phyloP scores from a whole-genome alignment of 2,329 filamentous ascomycete species.

The Septoria linicola region DNA sequence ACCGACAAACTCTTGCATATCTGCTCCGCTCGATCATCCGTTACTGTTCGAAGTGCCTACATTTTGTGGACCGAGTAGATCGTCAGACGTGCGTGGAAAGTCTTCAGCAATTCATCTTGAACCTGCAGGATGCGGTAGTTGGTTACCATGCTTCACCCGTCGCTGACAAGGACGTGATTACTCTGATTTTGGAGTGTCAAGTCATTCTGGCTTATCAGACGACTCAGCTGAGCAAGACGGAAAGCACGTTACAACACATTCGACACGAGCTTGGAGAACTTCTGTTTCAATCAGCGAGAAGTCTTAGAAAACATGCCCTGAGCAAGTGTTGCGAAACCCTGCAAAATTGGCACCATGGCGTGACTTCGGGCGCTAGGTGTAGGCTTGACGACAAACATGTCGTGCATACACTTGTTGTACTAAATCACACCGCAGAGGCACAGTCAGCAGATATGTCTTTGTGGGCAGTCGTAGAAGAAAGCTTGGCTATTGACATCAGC shows the following conservation, averaged over 20 bases:
- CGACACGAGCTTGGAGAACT: neutral
- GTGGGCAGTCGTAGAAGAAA: slow-evolving; percentile 45
- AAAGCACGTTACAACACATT: slow-evolving; percentile 22
- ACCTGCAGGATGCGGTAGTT: slow-evolving; percentile 29
- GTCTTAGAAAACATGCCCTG: slow-evolving; percentile 40
- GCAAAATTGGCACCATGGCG: slow-evolving; percentile 44
- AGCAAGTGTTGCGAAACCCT: slow-evolving; percentile 35
- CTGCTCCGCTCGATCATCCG: slow-evolving; percentile 47
- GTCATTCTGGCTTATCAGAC: slow-evolving; percentile 38
- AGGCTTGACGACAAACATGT: neutral
- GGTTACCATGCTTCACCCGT: neutral
- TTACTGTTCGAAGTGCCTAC: slow-evolving; percentile 51
- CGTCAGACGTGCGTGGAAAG: slow-evolving; percentile 48
- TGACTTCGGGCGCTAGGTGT: neutral
- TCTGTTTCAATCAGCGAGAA: slow-evolving; percentile 31
- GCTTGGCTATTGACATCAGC: slow-evolving; percentile 31
- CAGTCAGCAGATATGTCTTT: slow-evolving; percentile 40
- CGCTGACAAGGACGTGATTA: neutral
- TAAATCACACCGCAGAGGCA: slow-evolving; percentile 44
- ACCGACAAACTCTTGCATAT: slow-evolving; percentile 2
- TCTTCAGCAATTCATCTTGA: slow-evolving; percentile 44
- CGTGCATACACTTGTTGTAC: slow-evolving; percentile 50
- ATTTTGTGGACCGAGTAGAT: slow-evolving; percentile 57
- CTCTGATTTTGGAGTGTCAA: slow-evolving; percentile 24
- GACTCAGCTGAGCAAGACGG: slow-evolving; percentile 35